Conservation (phyloP, 1,284 basidiomycete species). For the Cutaneotrichosporon sp. region DNA sequence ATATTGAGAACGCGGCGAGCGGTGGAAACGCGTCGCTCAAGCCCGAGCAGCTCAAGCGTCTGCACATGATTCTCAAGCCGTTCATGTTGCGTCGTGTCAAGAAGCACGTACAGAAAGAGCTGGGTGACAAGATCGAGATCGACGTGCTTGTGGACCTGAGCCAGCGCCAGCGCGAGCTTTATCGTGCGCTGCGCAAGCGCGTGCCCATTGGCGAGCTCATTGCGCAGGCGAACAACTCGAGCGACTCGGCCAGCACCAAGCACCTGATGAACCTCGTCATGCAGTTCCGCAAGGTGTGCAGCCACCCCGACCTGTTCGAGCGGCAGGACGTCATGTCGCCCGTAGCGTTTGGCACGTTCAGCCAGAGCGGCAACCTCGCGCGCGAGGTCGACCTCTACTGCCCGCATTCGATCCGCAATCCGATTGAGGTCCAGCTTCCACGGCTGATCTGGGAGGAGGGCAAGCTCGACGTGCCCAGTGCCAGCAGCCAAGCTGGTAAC, state of each 20-base stretch:
- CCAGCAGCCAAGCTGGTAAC: slow-evolving; percentile 60
- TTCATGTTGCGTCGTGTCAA: slow-evolving; percentile 99
- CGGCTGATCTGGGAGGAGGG: slow-evolving; percentile 76
- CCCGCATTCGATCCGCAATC: slow-evolving; percentile 75
- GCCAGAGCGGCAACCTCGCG: slow-evolving; percentile 73
- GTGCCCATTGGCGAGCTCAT: slow-evolving; percentile 94
- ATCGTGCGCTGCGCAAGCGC: slow-evolving; percentile 84
- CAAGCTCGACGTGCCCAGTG: slow-evolving; percentile 66
- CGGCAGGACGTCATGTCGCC: slow-evolving; percentile 93
- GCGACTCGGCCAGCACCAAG: slow-evolving; percentile 57
- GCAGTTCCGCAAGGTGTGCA: slow-evolving; percentile 99
- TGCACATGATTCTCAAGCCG: slow-evolving; percentile 99
- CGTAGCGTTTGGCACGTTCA: slow-evolving; percentile 82
- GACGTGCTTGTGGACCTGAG: slow-evolving; percentile 95
- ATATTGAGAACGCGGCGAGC: slow-evolving; percentile 93
- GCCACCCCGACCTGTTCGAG: slow-evolving; percentile 97
- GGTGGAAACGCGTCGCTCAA: slow-evolving; percentile 69
- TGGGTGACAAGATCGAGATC: slow-evolving; percentile 99
- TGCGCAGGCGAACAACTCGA: slow-evolving; percentile 88
- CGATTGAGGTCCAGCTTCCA: slow-evolving; percentile 78
- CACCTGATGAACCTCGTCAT: slow-evolving; percentile 99
- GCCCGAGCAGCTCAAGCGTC: slow-evolving; percentile 88
- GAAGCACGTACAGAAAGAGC: slow-evolving; percentile 97
- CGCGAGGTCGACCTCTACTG: slow-evolving; percentile 84
- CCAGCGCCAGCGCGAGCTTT: slow-evolving; percentile 88